A percentile compares a stretch with the other conserved stretches of the same genome.
Conservation (phyloP, 257 asterid species). For the Ocimum tenuiflorum region DNA sequence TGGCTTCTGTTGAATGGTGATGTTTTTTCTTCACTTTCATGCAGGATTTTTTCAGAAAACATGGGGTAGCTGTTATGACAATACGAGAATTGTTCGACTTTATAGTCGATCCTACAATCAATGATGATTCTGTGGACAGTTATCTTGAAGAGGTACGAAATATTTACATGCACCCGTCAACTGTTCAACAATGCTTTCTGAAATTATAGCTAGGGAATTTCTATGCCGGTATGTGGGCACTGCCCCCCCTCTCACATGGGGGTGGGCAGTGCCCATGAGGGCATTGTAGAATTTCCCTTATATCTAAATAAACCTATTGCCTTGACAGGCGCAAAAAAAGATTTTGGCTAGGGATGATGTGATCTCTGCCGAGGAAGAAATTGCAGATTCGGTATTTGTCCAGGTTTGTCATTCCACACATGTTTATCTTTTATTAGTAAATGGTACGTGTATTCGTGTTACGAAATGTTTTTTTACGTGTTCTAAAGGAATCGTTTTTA, state of each 20-base stretch:
- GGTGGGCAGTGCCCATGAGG: too few species aligned
- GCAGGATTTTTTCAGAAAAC: slow-evolving; percentile 84
- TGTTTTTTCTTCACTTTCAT: slow-evolving; percentile 1
- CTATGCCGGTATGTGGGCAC: too few species aligned
- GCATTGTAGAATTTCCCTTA: too few species aligned
- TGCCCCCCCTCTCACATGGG: too few species aligned
- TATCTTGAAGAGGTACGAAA: slow-evolving; percentile 76
- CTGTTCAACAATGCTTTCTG: too few species aligned
- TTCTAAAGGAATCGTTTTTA: too few species aligned
- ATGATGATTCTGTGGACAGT: slow-evolving; percentile 71
- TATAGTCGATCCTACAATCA: slow-evolving; percentile 75
- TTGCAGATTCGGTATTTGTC: slow-evolving; percentile 78
- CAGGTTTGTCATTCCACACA: slow-evolving; percentile 46
- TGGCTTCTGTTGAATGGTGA: not conserved
- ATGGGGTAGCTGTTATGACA: slow-evolving; percentile 90
- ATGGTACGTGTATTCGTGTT: too few species aligned
- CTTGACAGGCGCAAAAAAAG: slow-evolving; percentile 72
- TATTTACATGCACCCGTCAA: too few species aligned
- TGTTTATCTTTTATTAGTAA: too few species aligned
- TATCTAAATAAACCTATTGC: too few species aligned
- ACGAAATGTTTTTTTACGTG: too few species aligned
- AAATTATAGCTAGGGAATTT: too few species aligned
- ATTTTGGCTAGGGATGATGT: slow-evolving; percentile 73
- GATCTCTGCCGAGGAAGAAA: slow-evolving; percentile 83
- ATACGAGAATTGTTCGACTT: slow-evolving; percentile 82